Evolutionary conservation across 2,329 filamentous ascomycete species (phyloP).

Genomic region (Aspergillus candidus): DNA sequence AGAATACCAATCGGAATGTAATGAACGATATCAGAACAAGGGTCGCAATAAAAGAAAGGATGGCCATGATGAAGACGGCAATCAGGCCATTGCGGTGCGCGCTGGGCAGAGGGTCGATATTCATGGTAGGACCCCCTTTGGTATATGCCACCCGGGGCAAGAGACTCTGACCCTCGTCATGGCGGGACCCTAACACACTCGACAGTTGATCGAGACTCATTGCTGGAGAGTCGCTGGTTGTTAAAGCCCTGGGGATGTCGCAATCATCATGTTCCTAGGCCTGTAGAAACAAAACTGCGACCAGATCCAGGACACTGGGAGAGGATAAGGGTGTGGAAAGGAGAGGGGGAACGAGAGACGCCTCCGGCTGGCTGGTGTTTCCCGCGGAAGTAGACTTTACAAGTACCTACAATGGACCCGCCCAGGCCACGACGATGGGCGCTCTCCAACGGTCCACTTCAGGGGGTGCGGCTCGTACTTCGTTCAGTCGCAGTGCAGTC

Average conservation of each 20-base stretch:
- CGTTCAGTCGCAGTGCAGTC: too few species aligned
- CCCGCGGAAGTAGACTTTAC: too few species aligned
- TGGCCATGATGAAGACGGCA: slow-evolving; percentile 42
- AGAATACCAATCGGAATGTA: slow-evolving; percentile 47
- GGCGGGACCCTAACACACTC: slow-evolving; percentile 12
- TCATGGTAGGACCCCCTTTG: slow-evolving; percentile 7
- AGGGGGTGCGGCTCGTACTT: too few species aligned
- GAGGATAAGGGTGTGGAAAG: too few species aligned
- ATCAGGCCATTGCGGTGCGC: slow-evolving; percentile 40
- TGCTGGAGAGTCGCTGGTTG: slow-evolving; percentile 1
- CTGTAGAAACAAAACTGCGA: too few species aligned
- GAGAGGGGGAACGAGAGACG: too few species aligned
- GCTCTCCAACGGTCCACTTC: too few species aligned
- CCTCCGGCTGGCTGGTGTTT: background rate
- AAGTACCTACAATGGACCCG: too few species aligned
- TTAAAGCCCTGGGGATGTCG: slow-evolving; percentile 1
- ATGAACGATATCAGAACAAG: slow-evolving; percentile 42
- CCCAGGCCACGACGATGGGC: too few species aligned
- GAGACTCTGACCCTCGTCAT: slow-evolving; percentile 13
- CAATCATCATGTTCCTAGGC: slow-evolving; percentile 8
- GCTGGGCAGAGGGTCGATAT: slow-evolving; percentile 31
- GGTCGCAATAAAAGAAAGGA: slow-evolving; percentile 44
- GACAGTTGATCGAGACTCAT: slow-evolving; percentile 14
- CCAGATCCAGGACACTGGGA: too few species aligned
- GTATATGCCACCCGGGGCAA: slow-evolving; percentile 18